Percentiles rank a stretch among this genome's conserved stretches.
These are phyloP conservation scores for Penicillium sp. DNA, from an alignment of 2,329 filamentous ascomycete species.

Conservation along the genomic window DNA sequence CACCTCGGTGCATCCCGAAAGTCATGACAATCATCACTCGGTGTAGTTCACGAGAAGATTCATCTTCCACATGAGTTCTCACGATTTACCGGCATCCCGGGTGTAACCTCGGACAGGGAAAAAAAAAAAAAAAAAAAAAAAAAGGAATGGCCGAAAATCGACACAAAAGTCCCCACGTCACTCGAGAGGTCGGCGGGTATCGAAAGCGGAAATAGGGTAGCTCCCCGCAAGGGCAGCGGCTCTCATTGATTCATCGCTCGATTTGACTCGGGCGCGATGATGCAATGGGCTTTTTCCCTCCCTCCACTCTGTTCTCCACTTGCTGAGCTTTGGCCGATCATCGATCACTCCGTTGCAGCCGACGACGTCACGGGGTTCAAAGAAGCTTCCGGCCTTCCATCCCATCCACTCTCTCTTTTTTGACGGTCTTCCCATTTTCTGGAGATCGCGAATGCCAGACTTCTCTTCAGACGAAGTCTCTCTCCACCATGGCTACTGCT, in stretches of 20 bases:
- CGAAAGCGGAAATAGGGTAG: slow-evolving; percentile 4
- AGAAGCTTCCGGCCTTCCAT: slow-evolving; percentile 28
- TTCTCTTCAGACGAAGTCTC: slow-evolving; percentile 6
- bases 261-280: slow-evolving; percentile 17
- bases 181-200: not conserved
- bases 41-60: too few relatives aligned
- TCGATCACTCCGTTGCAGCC: slow-evolving; percentile 25
- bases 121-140: too few relatives aligned
- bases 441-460: slow-evolving; percentile 3
- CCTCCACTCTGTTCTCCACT: not conserved
- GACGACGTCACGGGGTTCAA: slow-evolving; percentile 32
- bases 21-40: not conserved
- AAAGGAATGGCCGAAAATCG: not conserved
- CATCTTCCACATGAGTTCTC: not conserved
- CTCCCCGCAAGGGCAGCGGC: slow-evolving; percentile 1
- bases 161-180: slow-evolving; percentile 13
- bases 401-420: slow-evolving; percentile 9
- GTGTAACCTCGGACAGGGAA: not conserved
- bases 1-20: not conserved
- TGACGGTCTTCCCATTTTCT: not conserved
- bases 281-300: slow-evolving; percentile 17
- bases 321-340: slow-evolving; percentile 1
- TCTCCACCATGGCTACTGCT: slow-evolving; percentile 29
- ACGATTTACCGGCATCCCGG: not conserved
- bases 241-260: slow-evolving; percentile 20